Evolutionary conservation across 306 rosid species (phyloP).

Genomic region (Lithocarpus polystachyus): DNA sequence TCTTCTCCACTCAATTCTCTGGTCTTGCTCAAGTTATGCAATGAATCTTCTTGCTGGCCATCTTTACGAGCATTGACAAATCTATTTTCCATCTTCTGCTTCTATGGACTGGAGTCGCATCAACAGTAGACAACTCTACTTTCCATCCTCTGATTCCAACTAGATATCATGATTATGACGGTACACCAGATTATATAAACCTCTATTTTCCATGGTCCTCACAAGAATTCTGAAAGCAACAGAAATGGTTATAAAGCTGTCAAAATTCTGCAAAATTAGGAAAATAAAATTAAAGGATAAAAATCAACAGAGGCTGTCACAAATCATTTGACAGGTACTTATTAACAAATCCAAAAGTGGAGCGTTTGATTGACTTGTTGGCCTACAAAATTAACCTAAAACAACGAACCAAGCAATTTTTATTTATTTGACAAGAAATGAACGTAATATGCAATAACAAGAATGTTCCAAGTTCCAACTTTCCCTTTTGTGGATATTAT

Average conservation of each 20-base stretch:
- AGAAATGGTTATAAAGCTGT: not conserved
- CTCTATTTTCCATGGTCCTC: conserved; percentile 8
- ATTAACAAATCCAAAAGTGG: not conserved
- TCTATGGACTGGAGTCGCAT: conserved; percentile 27
- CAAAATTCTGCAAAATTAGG: conserved; percentile 1
- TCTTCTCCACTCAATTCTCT: conserved; percentile 42
- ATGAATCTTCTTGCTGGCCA: conserved; percentile 32
- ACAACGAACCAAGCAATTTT: conserved; percentile 7
- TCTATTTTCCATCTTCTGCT: conserved; percentile 58
- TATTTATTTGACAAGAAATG: conserved; percentile 1
- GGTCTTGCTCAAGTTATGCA: conserved; percentile 36
- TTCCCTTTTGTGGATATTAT: not conserved
- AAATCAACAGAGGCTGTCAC: conserved; percentile 1
- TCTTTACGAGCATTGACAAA: conserved; percentile 37
- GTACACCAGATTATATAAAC: not conserved
- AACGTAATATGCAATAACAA: conserved; percentile 11
- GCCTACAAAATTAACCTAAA: conserved; percentile 5
- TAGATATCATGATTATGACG: conserved; percentile 1
- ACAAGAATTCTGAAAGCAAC: conserved; percentile 21
- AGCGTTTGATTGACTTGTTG: not conserved
- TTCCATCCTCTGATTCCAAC: conserved; percentile 29
- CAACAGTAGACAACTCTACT: conserved; percentile 22
- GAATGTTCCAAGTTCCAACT: not conserved
- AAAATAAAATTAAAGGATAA: conserved; percentile 5
- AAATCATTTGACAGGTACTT: not conserved